Base-by-base conservation (phyloP, 768 basidiomycete species). In the Leccinellum luteum region DNA sequence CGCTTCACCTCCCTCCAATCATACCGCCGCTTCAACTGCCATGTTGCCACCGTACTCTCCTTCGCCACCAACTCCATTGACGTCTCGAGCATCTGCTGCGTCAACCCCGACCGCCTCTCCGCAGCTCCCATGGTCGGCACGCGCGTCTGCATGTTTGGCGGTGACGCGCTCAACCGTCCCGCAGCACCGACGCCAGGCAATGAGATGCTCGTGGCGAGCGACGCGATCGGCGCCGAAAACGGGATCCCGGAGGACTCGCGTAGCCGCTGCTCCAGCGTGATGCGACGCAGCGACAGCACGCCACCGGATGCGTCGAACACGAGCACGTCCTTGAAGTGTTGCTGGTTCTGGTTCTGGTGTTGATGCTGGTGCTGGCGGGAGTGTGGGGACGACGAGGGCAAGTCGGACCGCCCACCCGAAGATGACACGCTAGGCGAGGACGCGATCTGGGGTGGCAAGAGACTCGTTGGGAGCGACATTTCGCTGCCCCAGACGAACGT, bases 241-340 rank as follows among this genome's bases (percentile, higher is more conserved):
- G 55, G 61, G 10, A 72, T 69, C 3, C 64, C 64, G 0, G 48
- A 61, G 0, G 48, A 58, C 49, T 70, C 69, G 8, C 56, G 62
- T 38, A 62, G 38, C 14, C 67, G 69, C 49, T 64, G 70, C 34
- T 85, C 82, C 5, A 86, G 56, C 3, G 72, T 70, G 48, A 89
- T 68, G 2, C 87, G 73, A 25, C 84, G 76, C 47, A 90, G 71
- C 0, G 81, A 80, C 21, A 90, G 74, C 3, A 78, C 71, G 0
- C 82, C 81, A 41, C 83, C 81, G 1, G 69, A 70, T 0, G 86
- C 82, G 64, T 90, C 86, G 63, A 91, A 89, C 3, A 90, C 64
- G 17, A 90, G 77, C 3, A 89, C 59, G 56, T 91, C 88, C 66
- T 87, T 87, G 61, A 79, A 81, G 57, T 84, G 83, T 12, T 76